Conservation (phyloP, 805 yeast genomes). For the Ogataea ramenticola region DNA sequence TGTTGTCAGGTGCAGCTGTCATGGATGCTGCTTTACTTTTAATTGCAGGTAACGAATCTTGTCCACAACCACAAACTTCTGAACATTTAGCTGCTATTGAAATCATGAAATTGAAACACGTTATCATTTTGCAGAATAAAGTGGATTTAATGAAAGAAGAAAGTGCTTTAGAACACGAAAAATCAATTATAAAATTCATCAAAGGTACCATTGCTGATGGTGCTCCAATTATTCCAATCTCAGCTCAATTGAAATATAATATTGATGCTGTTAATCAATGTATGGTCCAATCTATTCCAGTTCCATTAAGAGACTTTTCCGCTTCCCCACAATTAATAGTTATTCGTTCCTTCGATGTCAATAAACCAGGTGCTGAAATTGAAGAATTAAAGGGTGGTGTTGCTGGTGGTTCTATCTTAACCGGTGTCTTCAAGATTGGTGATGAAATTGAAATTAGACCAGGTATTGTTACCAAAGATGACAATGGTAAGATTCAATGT, state of each 20-base stretch:
- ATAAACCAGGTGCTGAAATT: slow-evolving; percentile 97
- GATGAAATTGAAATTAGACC: slow-evolving; percentile 99
- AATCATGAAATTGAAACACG: slow-evolving; percentile 97
- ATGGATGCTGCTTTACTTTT: slow-evolving; percentile 98
- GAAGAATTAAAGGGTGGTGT: slow-evolving; percentile 98
- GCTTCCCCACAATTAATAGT: slow-evolving; percentile 94
- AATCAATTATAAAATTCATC: slow-evolving; percentile 84
- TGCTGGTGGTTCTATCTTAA: slow-evolving; percentile 97
- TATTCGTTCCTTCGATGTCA: slow-evolving; percentile 96
- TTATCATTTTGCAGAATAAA: slow-evolving; percentile 92
- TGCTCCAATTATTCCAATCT: slow-evolving; percentile 97
- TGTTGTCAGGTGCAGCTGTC: slow-evolving; percentile 99
- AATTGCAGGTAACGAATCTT: slow-evolving; percentile 97
- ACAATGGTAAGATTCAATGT: slow-evolving; percentile 81
- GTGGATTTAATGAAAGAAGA: slow-evolving; percentile 98
- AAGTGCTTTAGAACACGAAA: slow-evolving; percentile 90
- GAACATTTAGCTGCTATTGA: slow-evolving; percentile 99
- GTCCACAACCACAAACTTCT: slow-evolving; percentile 99
- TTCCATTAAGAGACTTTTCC: slow-evolving; percentile 90
- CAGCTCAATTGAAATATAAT: slow-evolving; percentile 97
- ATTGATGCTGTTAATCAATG: slow-evolving; percentile 98
- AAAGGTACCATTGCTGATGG: slow-evolving; percentile 99
- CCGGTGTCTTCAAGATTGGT: slow-evolving; percentile 94
- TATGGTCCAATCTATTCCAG: slow-evolving; percentile 91
- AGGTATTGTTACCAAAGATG: slow-evolving; percentile 96